Evolutionary conservation across 2,329 filamentous ascomycete genomes (phyloP), one percentile per base, ranked within the genome.

Genomic region (Calonectria henricotiae): DNA sequence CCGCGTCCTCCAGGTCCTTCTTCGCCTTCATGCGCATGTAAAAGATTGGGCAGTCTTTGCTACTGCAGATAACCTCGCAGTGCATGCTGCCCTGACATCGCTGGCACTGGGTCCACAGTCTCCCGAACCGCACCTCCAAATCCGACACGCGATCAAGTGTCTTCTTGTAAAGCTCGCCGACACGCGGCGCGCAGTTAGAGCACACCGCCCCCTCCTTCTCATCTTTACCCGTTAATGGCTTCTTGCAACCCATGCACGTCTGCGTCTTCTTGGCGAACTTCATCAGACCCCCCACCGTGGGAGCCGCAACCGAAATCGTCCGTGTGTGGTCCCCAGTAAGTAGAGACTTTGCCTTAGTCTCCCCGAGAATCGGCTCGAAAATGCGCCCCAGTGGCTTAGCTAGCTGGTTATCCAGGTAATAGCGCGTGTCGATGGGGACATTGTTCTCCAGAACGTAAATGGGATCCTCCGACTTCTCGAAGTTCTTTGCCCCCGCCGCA

Each of bases 21-120:
- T 98, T 97, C 37, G 96, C 96, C 88, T 99, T 99, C 96, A 99
- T 99, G 5, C 96, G 91, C 96, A 99, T 99, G 83, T 99, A 99
- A 83, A 99, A 99, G 79, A 99, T 99, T 1, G 96, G 96, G 80
- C 96, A 99, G 85, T 99, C 96, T 82, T 95, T 93, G 81, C 93
- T 96, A 73, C 93, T 95, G 86, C 96, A 99, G 76, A 99, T 98
- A 65, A 99, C 97, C 83, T 99, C 96, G 82, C 94, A 96, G 84
- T 99, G 96, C 89, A 99, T 93, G 85, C 95, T 98, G 65, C 95
- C 96, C 85, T 99, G 96, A 82, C 96, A 99, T 47, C 96, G 89
- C 85, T 99, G 96, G 81, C 96, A 99, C 83, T 99, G 96, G 60
- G 96, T 99, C 96, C 96, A 99, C 62, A 99, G 87, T 62, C 96